Evolutionary conservation across 345 rosid species (phyloP).

Genomic region (Bruguiera gymnorhiza): DNA sequence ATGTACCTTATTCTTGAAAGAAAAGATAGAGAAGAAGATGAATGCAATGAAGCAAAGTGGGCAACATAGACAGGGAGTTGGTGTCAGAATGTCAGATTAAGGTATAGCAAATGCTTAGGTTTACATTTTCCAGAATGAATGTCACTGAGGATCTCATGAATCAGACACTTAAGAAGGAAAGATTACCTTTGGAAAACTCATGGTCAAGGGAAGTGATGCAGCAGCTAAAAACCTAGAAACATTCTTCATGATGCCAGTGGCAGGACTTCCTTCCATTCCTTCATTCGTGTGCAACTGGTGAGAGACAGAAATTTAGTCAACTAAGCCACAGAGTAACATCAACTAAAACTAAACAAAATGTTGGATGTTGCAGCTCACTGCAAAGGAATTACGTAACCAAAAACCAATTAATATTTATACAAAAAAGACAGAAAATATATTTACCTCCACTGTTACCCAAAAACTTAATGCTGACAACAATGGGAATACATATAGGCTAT

Average conservation of each 20-base stretch:
- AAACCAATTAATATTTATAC: neutral
- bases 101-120: too few relatives aligned
- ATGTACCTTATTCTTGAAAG: too few relatives aligned
- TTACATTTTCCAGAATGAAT: too few relatives aligned
- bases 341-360: too few relatives aligned
- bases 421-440: conserved; percentile 7
- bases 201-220: conserved; percentile 60
- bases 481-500: conserved; percentile 69
- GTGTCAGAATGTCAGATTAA: too few relatives aligned
- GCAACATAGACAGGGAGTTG: too few relatives aligned
- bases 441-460: conserved; percentile 85
- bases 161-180: neutral
- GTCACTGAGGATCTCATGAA: too few relatives aligned
- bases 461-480: conserved; percentile 58
- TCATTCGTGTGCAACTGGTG: conserved; percentile 62
- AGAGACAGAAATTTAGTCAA: conserved; percentile 3
- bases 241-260: conserved; percentile 43
- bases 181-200: conserved; percentile 62
- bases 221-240: conserved; percentile 51
- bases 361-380: too few relatives aligned
- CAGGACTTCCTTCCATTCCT: conserved; percentile 76
- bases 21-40: too few relatives aligned
- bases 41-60: too few relatives aligned
- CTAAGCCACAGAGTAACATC: neutral
- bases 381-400: neutral